Evolutionary conservation across 2,329 filamentous ascomycete species (phyloP), one percentile per base, ranked within the genome.

Genomic region (Paramyrothecium roridum): DNA sequence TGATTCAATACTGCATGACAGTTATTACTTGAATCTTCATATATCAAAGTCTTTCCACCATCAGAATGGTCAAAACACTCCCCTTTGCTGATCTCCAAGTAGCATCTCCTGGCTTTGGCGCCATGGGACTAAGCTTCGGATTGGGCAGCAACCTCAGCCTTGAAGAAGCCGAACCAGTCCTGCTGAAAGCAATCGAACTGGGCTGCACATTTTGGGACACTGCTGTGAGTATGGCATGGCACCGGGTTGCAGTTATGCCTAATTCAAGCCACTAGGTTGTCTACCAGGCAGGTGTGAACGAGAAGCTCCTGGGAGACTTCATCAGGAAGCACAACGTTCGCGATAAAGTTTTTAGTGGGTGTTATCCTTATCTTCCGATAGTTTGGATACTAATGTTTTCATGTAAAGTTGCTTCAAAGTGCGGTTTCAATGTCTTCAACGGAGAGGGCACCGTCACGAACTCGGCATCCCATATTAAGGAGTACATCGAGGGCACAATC

Each of bases 401-500:
- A 34, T 11, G 1, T n/a, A 8, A 37, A 79, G 76, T 80, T 53
- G 77, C 77, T 7, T 80, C 77, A 0, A 80, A 80, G 54, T 80
- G 77, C 56, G 77, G 76, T 0, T 70, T 80, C 43, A 61, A 72
- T 16, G 64, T 65, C 3, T 74, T 77, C 46, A 43, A 43, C n/a
- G 70, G 66, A 16, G 61, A 62, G 1, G 62, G 65, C 33, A 33
- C 8, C 19, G 67, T 79, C 30, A 78, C 75, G 50, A 80, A 80
- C 59, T 76, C 73, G 3, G 66, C 76, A 2, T 55, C 69, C 0
- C 77, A 80, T 49, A 80, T 80, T 59, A 73, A 75, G 58, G 54
- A 67, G 43, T 80, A 80, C 56, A 78, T 80, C 23, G 76, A 80
- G 3, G 77, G 76, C 12, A 79, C 77, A 0, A 79, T 79, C 47